phyloP scores from a whole-genome alignment of 2,329 filamentous ascomycete genomes.

The Pseudocercospora macadamiae region DNA sequence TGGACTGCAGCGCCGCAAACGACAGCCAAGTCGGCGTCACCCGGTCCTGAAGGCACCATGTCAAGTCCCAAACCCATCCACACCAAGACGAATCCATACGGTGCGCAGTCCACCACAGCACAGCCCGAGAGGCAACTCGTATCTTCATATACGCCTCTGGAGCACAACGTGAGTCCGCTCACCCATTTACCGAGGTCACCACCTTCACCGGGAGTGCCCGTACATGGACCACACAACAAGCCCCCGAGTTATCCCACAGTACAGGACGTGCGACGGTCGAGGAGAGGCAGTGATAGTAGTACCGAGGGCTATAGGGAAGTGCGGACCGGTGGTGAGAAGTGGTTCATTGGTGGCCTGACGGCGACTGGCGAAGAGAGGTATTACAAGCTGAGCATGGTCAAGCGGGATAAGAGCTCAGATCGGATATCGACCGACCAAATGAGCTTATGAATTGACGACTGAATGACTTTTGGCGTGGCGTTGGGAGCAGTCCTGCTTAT shows the following conservation, averaged over 20 bases:
- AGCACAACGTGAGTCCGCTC: conserved; percentile 41
- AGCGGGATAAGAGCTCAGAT: conserved; percentile 72
- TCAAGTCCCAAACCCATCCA: conserved; percentile 52
- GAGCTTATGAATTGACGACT: conserved; percentile 61
- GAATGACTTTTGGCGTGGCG: conserved; percentile 16
- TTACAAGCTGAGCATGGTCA: conserved; percentile 78
- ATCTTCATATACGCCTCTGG: conserved; percentile 40
- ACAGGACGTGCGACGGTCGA: conserved; percentile 36
- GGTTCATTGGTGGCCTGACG: conserved; percentile 79
- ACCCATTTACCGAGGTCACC: conserved; percentile 42
- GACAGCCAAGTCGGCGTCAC: conserved; percentile 23
- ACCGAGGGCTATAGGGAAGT: conserved; percentile 76
- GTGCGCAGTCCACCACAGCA: conserved; percentile 26
- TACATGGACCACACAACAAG: conserved; percentile 40
- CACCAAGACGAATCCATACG: conserved; percentile 45
- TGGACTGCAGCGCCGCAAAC: conserved; percentile 32
- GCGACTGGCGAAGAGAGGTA: conserved; percentile 78
- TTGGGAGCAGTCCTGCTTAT: conserved; percentile 1
- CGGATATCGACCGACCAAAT: conserved; percentile 73
- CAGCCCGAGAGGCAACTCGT: conserved; percentile 46
- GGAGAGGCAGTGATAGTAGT: conserved; percentile 74
- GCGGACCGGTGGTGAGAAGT: conserved; percentile 73
- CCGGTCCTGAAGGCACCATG: conserved; percentile 25
- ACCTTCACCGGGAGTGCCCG: conserved; percentile 37
- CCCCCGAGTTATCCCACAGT: conserved; percentile 38